These are phyloP conservation scores for Moringa oleifera DNA, from an alignment of 345 rosid genomes.

Conservation along the genomic window DNA sequence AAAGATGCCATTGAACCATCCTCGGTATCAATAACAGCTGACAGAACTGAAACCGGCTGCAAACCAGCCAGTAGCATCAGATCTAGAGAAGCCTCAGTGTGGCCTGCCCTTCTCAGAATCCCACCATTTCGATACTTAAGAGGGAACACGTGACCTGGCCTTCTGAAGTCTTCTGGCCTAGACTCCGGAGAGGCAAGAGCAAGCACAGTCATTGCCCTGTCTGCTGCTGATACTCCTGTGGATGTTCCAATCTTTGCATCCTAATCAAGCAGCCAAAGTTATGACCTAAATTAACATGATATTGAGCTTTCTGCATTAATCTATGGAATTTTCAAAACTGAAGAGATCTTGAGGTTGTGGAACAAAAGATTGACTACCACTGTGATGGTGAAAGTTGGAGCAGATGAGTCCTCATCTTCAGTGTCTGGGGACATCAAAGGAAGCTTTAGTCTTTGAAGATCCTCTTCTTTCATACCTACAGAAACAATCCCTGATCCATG, in stretches of 20 bases:
- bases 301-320: not conserved
- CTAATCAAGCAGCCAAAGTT: constrained; percentile 21
- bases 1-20: constrained; percentile 68
- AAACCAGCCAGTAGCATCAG: constrained; percentile 55
- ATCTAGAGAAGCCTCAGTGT: constrained; percentile 88
- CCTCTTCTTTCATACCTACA: constrained; percentile 73
- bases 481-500: constrained; percentile 83
- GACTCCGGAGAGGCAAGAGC: constrained; percentile 57
- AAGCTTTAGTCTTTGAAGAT: constrained; percentile 71
- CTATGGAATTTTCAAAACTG: not conserved
- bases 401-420: constrained; percentile 71
- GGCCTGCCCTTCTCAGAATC: constrained; percentile 76
- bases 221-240: constrained; percentile 73
- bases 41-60: constrained; percentile 62
- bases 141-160: constrained; percentile 90
- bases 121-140: constrained; percentile 88
- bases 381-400: constrained; percentile 81
- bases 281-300: not conserved
- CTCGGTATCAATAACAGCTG: constrained; percentile 59
- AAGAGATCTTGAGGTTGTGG: not conserved
- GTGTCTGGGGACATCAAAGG: constrained; percentile 76
- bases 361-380: constrained; percentile 34
- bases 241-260: constrained; percentile 63
- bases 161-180: constrained; percentile 66
- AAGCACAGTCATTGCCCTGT: constrained; percentile 68